Percentiles rank a stretch among this genome's conserved stretches.
These are phyloP conservation scores for Monosporozyma solicola DNA, from an alignment of 805 yeast species.

Conservation along the genomic window DNA sequence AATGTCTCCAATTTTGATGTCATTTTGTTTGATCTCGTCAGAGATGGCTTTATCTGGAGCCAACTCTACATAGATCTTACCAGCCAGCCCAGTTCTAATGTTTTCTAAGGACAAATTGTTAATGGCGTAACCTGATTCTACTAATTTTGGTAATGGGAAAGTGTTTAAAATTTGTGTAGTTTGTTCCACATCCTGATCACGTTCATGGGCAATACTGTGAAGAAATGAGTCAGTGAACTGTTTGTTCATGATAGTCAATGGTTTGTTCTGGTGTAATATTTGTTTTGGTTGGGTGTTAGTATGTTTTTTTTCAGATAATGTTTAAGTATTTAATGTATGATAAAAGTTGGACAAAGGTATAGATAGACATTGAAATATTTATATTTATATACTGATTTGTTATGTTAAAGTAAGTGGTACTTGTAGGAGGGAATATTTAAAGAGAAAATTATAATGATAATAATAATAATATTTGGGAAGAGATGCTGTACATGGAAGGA, in stretches of 20 bases:
- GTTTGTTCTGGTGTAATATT: too few species aligned
- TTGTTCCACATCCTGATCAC: conserved; percentile 43
- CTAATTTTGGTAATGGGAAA: conserved; percentile 56
- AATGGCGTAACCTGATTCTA: conserved; percentile 65
- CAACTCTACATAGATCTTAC: conserved; percentile 48
- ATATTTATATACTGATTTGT: neutral
- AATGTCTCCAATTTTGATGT: conserved; percentile 66
- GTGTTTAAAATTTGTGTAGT: conserved; percentile 37
- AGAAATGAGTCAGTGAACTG: conserved; percentile 33
- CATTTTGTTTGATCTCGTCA: conserved; percentile 37
- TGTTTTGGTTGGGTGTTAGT: neutral
- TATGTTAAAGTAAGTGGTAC: neutral
- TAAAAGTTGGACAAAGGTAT: neutral
- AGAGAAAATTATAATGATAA: neutral
- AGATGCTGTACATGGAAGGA: neutral
- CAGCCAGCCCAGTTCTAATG: conserved; percentile 70
- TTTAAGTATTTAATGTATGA: too few species aligned
- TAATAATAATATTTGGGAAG: neutral
- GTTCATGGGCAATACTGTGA: conserved; percentile 38
- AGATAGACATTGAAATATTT: neutral
- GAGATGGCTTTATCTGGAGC: conserved; percentile 39
- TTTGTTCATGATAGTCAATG: conserved; percentile 17
- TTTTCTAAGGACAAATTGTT: conserved; percentile 53
- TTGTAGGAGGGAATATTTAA: neutral
- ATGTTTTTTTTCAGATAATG: neutral